Percentiles rank a stretch among this genome's conserved stretches.
These are phyloP conservation scores for Pseudopyricularia cyperi DNA, from an alignment of 2,329 filamentous ascomycete genomes.

Conservation along the genomic window DNA sequence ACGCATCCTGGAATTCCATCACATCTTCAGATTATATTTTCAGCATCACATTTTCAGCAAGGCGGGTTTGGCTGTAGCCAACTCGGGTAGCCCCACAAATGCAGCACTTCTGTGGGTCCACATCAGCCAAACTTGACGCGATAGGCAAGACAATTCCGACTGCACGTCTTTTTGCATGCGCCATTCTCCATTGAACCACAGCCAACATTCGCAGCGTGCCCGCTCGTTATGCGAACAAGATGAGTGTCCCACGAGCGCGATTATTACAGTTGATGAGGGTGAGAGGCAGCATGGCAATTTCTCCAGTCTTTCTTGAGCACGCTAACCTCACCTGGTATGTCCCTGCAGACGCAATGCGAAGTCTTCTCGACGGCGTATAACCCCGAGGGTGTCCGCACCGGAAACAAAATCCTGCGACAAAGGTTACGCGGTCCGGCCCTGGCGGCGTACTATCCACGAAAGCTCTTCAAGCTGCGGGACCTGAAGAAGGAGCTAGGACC, in stretches of 20 bases:
- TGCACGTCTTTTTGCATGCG: not conserved
- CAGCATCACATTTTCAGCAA: no score
- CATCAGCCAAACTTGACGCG: no score
- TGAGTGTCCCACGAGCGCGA: constrained; percentile 49
- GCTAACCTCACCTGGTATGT: not conserved
- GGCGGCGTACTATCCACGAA: constrained; percentile 79
- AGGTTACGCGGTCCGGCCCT: constrained; percentile 73
- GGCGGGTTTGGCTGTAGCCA: no score
- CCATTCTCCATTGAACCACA: not conserved
- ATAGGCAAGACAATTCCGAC: not conserved
- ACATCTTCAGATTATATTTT: no score
- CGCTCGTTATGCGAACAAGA: constrained; percentile 25
- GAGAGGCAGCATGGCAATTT: constrained; percentile 5
- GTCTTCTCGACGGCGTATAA: constrained; percentile 90
- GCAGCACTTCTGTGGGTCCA: no score
- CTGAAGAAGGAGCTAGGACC: constrained; percentile 57
- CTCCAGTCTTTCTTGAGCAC: not conserved
- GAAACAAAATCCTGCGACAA: constrained; percentile 86
- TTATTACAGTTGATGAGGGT: constrained; percentile 71
- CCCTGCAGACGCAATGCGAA: constrained; percentile 65
- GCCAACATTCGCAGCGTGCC: constrained; percentile 7
- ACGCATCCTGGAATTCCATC: no score
- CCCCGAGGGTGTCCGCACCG: constrained; percentile 65
- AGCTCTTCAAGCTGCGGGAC: constrained; percentile 57
- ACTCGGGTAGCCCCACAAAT: no score